These are phyloP conservation scores for Dunaliella primolecta DNA, from an alignment of 139 green algal species.

Conservation along the genomic window DNA sequence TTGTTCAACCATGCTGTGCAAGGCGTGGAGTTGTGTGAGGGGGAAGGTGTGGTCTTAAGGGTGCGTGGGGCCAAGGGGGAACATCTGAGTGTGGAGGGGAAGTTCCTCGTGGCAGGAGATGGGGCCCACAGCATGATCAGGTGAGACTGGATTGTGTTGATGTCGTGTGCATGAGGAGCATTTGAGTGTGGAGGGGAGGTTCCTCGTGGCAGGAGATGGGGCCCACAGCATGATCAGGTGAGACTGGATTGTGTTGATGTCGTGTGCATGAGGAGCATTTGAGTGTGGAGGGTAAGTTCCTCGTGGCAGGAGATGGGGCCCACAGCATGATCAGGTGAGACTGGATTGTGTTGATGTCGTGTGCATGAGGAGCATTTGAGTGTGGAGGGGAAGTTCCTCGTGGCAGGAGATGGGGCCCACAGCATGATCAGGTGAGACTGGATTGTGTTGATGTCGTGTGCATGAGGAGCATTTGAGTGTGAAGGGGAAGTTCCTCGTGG, in stretches of 20 bases:
- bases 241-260: neutral
- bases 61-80: neutral
- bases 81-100: neutral
- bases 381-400: too few species aligned
- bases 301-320: constrained; percentile 76
- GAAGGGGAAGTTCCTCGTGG: too few species aligned
- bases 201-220: constrained; percentile 1
- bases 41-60: neutral
- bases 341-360: too few species aligned
- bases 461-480: too few species aligned
- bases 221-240: constrained; percentile 11
- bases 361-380: too few species aligned
- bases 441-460: too few species aligned
- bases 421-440: too few species aligned
- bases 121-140: neutral
- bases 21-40: neutral
- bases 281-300: constrained; percentile 29
- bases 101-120: neutral
- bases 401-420: too few species aligned
- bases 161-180: too few species aligned
- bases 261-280: neutral
- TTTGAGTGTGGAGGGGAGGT: neutral
- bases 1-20: constrained; percentile 10
- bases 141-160: too few species aligned
- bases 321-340: constrained; percentile 46